Percentiles rank a stretch among this genome's conserved stretches.
Conservation (phyloP, 2,329 filamentous ascomycete genomes). For the Scedosporium dehoogii region DNA sequence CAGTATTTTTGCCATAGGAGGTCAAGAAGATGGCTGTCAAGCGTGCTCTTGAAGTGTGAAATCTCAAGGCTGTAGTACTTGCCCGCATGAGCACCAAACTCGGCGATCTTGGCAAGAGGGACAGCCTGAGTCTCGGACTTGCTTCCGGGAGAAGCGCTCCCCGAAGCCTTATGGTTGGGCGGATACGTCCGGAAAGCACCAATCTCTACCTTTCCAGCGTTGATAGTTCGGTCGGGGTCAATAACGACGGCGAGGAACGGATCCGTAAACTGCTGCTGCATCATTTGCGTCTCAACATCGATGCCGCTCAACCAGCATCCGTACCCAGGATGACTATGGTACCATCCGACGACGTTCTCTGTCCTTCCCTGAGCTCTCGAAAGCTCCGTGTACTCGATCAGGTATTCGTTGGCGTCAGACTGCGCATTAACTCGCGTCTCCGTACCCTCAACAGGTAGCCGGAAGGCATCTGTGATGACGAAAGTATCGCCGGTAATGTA, state of each 20-base stretch:
- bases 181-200: constrained; percentile 92
- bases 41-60: constrained; percentile 86
- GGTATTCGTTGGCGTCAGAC: constrained; percentile 93
- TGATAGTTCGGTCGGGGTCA: constrained; percentile 91
- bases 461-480: constrained; percentile 88
- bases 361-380: constrained; percentile 66
- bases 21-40: constrained; percentile 79
- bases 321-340: constrained; percentile 94
- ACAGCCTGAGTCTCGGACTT: constrained; percentile 63
- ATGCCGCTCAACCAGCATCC: constrained; percentile 97
- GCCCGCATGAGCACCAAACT: constrained; percentile 87
- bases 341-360: constrained; percentile 96
- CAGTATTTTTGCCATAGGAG: constrained; percentile 98
- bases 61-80: constrained; percentile 89
- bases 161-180: constrained; percentile 51
- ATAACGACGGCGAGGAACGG: constrained; percentile 95
- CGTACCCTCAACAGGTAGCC: constrained; percentile 93
- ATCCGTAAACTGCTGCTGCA: constrained; percentile 77
- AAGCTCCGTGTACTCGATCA: constrained; percentile 72
- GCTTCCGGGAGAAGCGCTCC: constrained; percentile 13
- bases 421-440: constrained; percentile 96
- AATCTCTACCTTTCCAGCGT: constrained; percentile 91
- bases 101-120: constrained; percentile 84
- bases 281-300: constrained; percentile 79
- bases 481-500: constrained; percentile 80